Conservation (phyloP, 495 filamentous ascomycete species). For the Penicillium parvum region DNA sequence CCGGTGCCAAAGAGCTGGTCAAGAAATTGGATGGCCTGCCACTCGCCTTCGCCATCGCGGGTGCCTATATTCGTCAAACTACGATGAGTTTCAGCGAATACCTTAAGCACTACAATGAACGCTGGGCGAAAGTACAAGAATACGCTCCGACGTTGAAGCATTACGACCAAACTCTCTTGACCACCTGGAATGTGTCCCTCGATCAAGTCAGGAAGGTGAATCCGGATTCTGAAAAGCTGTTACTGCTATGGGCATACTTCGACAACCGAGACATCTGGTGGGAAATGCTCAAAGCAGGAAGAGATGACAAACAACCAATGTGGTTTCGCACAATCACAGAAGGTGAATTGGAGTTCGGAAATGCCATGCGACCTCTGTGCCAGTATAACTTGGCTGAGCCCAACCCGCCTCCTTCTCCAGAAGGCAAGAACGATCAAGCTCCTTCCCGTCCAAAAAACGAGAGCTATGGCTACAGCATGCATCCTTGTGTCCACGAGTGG, state of each 20-base stretch:
- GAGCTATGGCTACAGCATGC: too few species aligned
- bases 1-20: neutral
- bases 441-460: too few species aligned
- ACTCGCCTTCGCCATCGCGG: neutral
- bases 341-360: neutral
- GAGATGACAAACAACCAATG: neutral
- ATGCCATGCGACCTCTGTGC: too few species aligned
- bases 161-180: neutral
- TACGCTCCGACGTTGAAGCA: neutral
- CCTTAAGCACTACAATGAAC: neutral
- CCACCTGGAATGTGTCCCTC: neutral
- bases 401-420: too few species aligned
- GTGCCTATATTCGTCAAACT: neutral
- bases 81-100: neutral
- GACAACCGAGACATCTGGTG: neutral
- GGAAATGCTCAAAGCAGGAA: neutral
- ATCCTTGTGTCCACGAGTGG: too few species aligned
- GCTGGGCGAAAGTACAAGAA: neutral
- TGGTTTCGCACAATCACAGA: neutral
- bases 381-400: too few species aligned
- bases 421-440: too few species aligned
- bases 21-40: neutral
- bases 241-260: neutral
- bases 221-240: neutral
- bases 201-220: neutral